phyloP scores from a whole-genome alignment of 1,284 basidiomycete species.

The Laetiporus sulphureus region DNA sequence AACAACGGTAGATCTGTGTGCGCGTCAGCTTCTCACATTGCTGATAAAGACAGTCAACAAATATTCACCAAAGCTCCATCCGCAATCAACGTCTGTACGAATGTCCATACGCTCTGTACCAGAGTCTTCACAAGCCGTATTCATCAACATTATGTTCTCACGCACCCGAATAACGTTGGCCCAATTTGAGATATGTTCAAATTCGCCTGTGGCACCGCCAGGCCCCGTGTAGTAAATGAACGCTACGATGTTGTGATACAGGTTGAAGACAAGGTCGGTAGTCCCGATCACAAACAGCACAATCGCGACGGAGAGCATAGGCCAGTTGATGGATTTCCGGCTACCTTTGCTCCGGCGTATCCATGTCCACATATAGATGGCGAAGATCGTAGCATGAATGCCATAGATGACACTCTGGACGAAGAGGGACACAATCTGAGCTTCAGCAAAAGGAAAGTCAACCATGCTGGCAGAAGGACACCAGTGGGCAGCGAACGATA shows the following conservation, averaged over 20 bases:
- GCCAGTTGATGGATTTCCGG: background rate
- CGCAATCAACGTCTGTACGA: background rate
- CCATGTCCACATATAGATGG: slow-evolving; percentile 1
- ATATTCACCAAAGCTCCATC: slow-evolving; percentile 3
- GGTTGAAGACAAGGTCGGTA: slow-evolving; percentile 15
- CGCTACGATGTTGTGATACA: slow-evolving; percentile 17
- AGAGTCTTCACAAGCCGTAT: background rate
- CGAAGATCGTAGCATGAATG: background rate
- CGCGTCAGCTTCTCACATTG: background rate
- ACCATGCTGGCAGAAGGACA: too few species aligned
- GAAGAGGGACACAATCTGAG: slow-evolving; percentile 5
- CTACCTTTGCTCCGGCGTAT: background rate
- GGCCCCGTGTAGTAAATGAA: slow-evolving; percentile 17
- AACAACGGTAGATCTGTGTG: slow-evolving; percentile 17
- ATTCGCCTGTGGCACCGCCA: slow-evolving; percentile 14
- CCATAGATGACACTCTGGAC: slow-evolving; percentile 4
- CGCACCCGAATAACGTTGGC: slow-evolving; percentile 15
- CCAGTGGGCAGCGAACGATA: too few species aligned
- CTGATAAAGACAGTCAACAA: background rate
- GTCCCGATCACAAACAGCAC: slow-evolving; percentile 11
- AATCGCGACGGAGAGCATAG: background rate
- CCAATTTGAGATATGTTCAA: slow-evolving; percentile 18
- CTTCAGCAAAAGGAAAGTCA: slow-evolving; percentile 1
- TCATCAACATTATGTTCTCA: background rate
- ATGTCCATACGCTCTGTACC: background rate